Conservation (phyloP, 2,329 filamentous ascomycete genomes). For the Tolypocladium paradoxum region DNA sequence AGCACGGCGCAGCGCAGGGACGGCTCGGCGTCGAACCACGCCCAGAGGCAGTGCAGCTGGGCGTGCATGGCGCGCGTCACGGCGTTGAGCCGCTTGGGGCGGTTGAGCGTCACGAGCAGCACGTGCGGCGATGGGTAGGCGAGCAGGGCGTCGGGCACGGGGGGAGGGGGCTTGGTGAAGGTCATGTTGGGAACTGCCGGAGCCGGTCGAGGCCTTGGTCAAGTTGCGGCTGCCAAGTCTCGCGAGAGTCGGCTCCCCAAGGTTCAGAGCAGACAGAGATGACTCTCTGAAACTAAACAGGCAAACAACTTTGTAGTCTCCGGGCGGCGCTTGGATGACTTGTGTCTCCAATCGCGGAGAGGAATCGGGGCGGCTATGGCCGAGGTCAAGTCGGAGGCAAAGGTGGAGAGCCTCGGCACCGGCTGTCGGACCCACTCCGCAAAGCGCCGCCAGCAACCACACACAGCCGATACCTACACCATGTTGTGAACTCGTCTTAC, state of each 20-base stretch:
- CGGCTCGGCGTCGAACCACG: constrained; percentile 54
- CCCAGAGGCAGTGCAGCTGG: constrained; percentile 37
- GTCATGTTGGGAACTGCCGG: constrained; percentile 7
- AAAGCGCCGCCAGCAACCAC: background rate
- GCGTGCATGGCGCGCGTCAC: constrained; percentile 38
- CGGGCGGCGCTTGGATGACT: no score
- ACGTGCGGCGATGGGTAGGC: constrained; percentile 43
- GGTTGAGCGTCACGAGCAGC: constrained; percentile 50
- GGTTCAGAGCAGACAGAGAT: no score
- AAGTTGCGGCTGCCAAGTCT: no score
- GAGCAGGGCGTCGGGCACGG: constrained; percentile 29
- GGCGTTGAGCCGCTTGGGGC: constrained; percentile 47
- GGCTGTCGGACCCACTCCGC: no score
- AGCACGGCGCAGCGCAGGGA: constrained; percentile 50
- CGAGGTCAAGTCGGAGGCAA: background rate
- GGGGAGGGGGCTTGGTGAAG: constrained; percentile 26
- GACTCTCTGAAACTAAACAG: no score
- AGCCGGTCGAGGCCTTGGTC: background rate
- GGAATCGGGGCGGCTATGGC: background rate
- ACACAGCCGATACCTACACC: no score
- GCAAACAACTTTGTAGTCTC: no score
- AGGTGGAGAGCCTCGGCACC: background rate
- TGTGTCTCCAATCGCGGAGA: background rate
- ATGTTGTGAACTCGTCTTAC: no score
- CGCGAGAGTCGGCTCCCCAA: no score